phyloP scores from a whole-genome alignment of 306 rosid species.

The Trifolium dubium region DNA sequence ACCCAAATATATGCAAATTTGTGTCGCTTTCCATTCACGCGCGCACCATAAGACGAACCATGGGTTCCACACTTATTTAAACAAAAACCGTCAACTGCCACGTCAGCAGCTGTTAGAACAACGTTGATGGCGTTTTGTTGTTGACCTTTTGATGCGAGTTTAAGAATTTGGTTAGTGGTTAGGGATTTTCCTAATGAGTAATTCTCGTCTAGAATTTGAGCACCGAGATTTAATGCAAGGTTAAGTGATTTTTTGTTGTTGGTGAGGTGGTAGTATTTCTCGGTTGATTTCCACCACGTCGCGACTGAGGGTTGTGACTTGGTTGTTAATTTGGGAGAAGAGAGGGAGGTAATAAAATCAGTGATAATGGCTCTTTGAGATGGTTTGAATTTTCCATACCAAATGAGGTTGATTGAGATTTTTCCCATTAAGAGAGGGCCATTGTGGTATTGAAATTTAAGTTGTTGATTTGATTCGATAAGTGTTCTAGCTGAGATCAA shows the following conservation, averaged over 20 bases:
- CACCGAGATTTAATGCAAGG: constrained; percentile 42
- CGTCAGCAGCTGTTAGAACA: constrained; percentile 60
- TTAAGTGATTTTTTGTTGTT: constrained; percentile 36
- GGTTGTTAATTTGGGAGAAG: constrained; percentile 29
- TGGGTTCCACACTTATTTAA: constrained; percentile 65
- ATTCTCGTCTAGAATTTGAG: constrained; percentile 49
- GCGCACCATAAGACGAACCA: constrained; percentile 47
- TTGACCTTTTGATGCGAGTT: constrained; percentile 54
- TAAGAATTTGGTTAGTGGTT: constrained; percentile 44
- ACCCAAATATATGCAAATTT: constrained; percentile 74
- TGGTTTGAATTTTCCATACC: constrained; percentile 65
- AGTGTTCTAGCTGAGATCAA: constrained; percentile 40
- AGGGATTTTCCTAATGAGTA: constrained; percentile 63
- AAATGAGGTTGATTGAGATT: constrained; percentile 51
- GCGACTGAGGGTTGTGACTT: constrained; percentile 56
- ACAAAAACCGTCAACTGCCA: constrained; percentile 61
- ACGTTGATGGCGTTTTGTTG: constrained; percentile 55
- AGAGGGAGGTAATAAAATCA: constrained; percentile 52
- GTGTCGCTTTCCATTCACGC: constrained; percentile 37
- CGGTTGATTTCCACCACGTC: constrained; percentile 58
- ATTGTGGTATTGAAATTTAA: constrained; percentile 48
- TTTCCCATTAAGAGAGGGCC: constrained; percentile 50
- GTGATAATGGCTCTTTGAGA: constrained; percentile 57
- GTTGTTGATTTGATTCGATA: constrained; percentile 12
- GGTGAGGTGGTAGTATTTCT: constrained; percentile 48